phyloP scores from a whole-genome alignment of 2,329 filamentous ascomycete species.

The Myotisia sp. region DNA sequence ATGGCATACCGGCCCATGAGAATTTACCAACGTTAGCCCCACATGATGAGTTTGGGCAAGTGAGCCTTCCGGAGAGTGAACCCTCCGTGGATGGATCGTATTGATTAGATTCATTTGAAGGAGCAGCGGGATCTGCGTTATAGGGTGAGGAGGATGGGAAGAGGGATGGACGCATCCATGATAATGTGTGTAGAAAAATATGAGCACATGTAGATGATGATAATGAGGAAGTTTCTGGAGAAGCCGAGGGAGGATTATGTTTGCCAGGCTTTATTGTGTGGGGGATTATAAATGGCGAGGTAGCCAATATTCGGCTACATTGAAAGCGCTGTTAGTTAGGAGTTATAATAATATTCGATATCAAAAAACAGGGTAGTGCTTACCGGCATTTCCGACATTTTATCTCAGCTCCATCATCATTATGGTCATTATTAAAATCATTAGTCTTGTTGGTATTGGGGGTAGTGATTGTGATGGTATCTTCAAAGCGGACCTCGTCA shows the following conservation, averaged over 20 bases:
- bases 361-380: constrained; percentile 21
- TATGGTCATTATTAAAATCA: constrained; percentile 10
- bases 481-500: constrained; percentile 60
- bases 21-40: constrained; percentile 78
- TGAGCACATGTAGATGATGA: constrained; percentile 52
- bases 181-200: constrained; percentile 78
- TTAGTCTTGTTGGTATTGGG: constrained; percentile 33
- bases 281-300: constrained; percentile 51
- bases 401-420: constrained; percentile 40
- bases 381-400: constrained; percentile 82
- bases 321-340: constrained; percentile 3
- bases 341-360: constrained; percentile 15
- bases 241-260: constrained; percentile 12
- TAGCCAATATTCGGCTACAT: constrained; percentile 42
- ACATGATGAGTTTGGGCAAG: constrained; percentile 68
- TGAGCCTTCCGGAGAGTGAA: constrained; percentile 66
- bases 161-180: constrained; percentile 87
- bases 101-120: constrained; percentile 10
- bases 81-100: constrained; percentile 40
- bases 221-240: constrained; percentile 13
- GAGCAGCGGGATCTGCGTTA: constrained; percentile 1
- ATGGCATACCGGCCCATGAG: constrained; percentile 89
- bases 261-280: constrained; percentile 43
- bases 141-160: constrained; percentile 22
- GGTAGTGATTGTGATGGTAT: too few relatives aligned